phyloP scores from a whole-genome alignment of 176 grass and related monocot species.

The Tuctoria greenei region DNA sequence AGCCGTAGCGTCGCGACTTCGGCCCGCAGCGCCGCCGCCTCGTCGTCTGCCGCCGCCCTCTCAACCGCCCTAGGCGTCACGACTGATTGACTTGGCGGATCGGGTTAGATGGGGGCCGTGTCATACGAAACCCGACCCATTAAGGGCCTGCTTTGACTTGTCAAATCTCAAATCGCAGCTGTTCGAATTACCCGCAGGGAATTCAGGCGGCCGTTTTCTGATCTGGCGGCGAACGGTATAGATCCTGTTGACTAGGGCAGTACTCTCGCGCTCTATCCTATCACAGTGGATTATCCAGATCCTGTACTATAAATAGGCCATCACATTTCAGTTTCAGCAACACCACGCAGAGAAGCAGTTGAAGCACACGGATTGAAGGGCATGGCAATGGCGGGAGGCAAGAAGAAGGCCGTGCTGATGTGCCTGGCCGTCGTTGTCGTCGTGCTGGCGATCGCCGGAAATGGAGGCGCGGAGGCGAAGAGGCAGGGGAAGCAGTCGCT shows the following conservation, averaged over 20 bases:
- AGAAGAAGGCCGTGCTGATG: not conserved
- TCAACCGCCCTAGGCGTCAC: no score
- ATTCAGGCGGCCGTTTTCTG: slow-evolving; percentile 3
- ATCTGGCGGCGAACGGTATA: not conserved
- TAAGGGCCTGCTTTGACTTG: not conserved
- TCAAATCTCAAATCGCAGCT: not conserved
- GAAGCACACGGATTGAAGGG: not conserved
- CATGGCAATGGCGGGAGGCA: not conserved
- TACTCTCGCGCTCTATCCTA: not conserved
- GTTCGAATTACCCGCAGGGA: slow-evolving; percentile 7
- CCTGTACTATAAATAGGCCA: slow-evolving; percentile 23
- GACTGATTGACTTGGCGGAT: no score
- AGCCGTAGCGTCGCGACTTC: slow-evolving; percentile 36
- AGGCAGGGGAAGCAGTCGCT: slow-evolving; percentile 37
- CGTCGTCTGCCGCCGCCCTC: slow-evolving; percentile 21
- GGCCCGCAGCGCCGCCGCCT: slow-evolving; percentile 5
- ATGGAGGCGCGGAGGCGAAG: slow-evolving; percentile 29
- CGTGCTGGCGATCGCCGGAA: not conserved
- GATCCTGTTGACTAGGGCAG: slow-evolving; percentile 43
- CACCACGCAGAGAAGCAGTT: not conserved
- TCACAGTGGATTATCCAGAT: not conserved
- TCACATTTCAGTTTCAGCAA: not conserved
- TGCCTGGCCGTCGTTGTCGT: not conserved
- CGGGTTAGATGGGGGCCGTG: not conserved
- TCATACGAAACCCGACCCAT: not conserved